Percentiles rank a stretch among this genome's conserved stretches.
phyloP scores from a whole-genome alignment of 2,329 filamentous ascomycete genomes.

The Pestalotiopsis sp. region DNA sequence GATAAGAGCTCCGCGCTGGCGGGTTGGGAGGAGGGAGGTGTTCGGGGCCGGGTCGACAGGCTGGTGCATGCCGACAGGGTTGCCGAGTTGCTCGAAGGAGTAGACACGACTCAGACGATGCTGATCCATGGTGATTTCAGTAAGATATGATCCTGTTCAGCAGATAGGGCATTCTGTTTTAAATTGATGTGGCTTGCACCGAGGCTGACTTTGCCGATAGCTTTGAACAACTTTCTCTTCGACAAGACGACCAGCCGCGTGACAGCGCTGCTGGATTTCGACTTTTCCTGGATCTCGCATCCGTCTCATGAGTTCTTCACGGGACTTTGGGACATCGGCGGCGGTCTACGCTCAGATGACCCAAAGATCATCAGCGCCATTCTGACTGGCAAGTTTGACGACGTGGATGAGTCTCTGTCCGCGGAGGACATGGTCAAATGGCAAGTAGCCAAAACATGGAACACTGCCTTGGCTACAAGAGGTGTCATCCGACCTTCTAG shows the following conservation, averaged over 20 bases:
- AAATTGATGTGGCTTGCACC: neutral
- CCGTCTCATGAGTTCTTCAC: constrained; percentile 26
- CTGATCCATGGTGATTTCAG: constrained; percentile 30
- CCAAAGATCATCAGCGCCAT: neutral
- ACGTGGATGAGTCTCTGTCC: neutral
- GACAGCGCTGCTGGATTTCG: constrained; percentile 29
- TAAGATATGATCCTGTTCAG: constrained; percentile 13
- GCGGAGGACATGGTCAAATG: neutral
- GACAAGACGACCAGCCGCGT: constrained; percentile 21
- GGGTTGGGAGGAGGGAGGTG: constrained; percentile 9
- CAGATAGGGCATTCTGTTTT: neutral
- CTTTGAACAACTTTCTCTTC: constrained; percentile 28
- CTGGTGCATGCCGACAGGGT: constrained; percentile 13
- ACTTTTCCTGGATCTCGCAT: constrained; percentile 24
- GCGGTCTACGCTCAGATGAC: constrained; percentile 10
- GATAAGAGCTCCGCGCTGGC: constrained; percentile 12
- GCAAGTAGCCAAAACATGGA: constrained; percentile 5
- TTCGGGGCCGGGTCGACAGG: constrained; percentile 13
- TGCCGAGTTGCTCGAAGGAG: constrained; percentile 12
- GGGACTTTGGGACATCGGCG: constrained; percentile 22
- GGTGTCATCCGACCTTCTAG: neutral
- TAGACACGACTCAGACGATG: constrained; percentile 16
- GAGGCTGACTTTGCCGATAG: constrained; percentile 7
- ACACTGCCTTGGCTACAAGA: neutral
- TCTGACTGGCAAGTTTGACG: neutral